Conservation (phyloP, 1,284 basidiomycete species). For the Austroboletus novae-zelandiae region DNA sequence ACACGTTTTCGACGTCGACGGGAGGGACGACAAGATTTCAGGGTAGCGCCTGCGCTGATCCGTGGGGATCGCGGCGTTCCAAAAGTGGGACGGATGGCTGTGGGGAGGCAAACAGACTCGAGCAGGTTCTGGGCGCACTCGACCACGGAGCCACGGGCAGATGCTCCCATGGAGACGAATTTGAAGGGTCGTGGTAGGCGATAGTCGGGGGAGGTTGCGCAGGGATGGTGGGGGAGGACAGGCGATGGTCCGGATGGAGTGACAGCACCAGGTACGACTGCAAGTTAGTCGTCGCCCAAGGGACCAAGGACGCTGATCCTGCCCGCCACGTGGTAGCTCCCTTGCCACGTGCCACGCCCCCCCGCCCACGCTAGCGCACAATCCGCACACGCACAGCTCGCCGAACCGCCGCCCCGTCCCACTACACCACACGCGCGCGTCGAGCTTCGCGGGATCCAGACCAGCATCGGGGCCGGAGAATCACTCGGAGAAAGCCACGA, state of each 20-base stretch:
- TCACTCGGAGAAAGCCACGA: slow-evolving; percentile 23
- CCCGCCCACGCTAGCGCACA: slow-evolving; percentile 8
- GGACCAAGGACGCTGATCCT: neutral
- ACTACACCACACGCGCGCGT: slow-evolving; percentile 1
- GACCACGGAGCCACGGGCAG: slow-evolving; percentile 20
- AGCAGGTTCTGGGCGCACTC: neutral
- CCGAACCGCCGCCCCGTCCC: neutral
- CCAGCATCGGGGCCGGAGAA: slow-evolving; percentile 24
- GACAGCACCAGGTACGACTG: slow-evolving; percentile 10
- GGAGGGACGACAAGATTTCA: slow-evolving; percentile 5
- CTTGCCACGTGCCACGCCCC: slow-evolving; percentile 14
- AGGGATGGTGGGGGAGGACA: slow-evolving; percentile 2
- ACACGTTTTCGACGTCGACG: slow-evolving; percentile 32
- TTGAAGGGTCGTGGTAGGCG: slow-evolving; percentile 17
- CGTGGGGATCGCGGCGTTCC: slow-evolving; percentile 23
- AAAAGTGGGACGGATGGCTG: slow-evolving; percentile 1
- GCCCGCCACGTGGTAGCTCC: neutral
- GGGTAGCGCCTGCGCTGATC: slow-evolving; percentile 20
- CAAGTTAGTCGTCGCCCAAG: neutral
- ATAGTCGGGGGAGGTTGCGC: slow-evolving; percentile 8
- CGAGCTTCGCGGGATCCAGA: slow-evolving; percentile 25
- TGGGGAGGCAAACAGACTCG: slow-evolving; percentile 8
- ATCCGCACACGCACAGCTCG: neutral
- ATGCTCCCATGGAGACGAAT: slow-evolving; percentile 25
- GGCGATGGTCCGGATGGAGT: slow-evolving; percentile 1